Percentiles rank a stretch among this genome's conserved stretches.
Evolutionary conservation across 345 rosid genomes (phyloP).

Genomic region (Gossypium herbaceum): DNA sequence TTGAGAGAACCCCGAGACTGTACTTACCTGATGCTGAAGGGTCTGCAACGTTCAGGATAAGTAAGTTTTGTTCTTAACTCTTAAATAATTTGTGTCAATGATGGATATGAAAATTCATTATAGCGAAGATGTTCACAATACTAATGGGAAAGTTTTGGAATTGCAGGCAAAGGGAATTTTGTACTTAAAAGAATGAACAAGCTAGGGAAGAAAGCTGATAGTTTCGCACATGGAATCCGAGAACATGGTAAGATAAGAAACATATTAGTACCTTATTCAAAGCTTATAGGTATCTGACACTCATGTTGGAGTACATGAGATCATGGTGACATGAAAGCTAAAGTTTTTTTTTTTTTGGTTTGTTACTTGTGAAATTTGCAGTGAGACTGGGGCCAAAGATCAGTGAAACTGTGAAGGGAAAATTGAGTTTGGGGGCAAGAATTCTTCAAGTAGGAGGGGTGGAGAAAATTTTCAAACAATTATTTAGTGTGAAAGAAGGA

Average conservation of each 20-base stretch:
- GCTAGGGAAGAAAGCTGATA: slow-evolving; percentile 44
- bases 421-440: slow-evolving; percentile 36
- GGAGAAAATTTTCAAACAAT: slow-evolving; percentile 38
- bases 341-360: background rate
- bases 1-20: slow-evolving; percentile 33
- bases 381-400: slow-evolving; percentile 46
- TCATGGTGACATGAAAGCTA: background rate
- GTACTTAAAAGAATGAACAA: slow-evolving; percentile 42
- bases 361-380: slow-evolving; percentile 20
- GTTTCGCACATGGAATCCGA: slow-evolving; percentile 41
- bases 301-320: background rate
- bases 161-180: slow-evolving; percentile 36
- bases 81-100: background rate
- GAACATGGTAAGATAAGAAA: slow-evolving; percentile 49
- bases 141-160: slow-evolving; percentile 3
- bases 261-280: background rate
- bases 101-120: no score
- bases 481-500: slow-evolving; percentile 38
- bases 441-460: slow-evolving; percentile 42
- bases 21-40: slow-evolving; percentile 27
- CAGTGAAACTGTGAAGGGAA: slow-evolving; percentile 45
- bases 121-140: background rate
- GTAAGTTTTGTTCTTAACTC: slow-evolving; percentile 17
- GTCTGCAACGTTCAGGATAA: slow-evolving; percentile 30
- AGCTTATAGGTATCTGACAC: background rate